A percentile compares a stretch with the other conserved stretches of the same genome.
Evolutionary conservation across 2,329 filamentous ascomycete genomes (phyloP).

Genomic region (Penicillium sp.): DNA sequence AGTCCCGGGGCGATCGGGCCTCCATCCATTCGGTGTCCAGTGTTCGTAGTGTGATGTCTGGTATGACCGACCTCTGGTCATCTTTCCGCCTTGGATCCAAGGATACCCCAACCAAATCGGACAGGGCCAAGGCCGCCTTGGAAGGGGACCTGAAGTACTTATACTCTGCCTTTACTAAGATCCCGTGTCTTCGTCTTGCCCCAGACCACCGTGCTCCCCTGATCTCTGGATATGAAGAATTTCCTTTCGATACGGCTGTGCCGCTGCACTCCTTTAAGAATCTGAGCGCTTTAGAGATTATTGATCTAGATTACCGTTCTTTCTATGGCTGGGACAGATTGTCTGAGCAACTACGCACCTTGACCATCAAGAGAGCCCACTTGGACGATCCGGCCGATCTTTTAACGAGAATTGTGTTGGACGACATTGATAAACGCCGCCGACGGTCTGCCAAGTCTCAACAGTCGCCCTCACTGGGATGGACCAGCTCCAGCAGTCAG

Average conservation of each 20-base stretch:
- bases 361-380: slow-evolving; percentile 82
- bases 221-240: slow-evolving; percentile 93
- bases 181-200: slow-evolving; percentile 82
- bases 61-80: slow-evolving; percentile 91
- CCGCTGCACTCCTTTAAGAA: slow-evolving; percentile 98
- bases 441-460: slow-evolving; percentile 84
- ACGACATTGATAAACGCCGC: slow-evolving; percentile 91
- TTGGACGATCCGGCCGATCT: slow-evolving; percentile 89
- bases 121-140: slow-evolving; percentile 83
- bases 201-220: slow-evolving; percentile 91
- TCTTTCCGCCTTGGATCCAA: slow-evolving; percentile 79
- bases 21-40: slow-evolving; percentile 96
- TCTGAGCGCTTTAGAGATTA: slow-evolving; percentile 86
- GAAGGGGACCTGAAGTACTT: slow-evolving; percentile 91
- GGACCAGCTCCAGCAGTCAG: slow-evolving; percentile 61
- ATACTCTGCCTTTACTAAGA: slow-evolving; percentile 98
- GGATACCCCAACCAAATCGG: slow-evolving; percentile 76
- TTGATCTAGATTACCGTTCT: slow-evolving; percentile 92
- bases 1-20: slow-evolving; percentile 79
- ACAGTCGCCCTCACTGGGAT: slow-evolving; percentile 72
- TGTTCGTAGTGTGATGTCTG: slow-evolving; percentile 94
- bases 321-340: slow-evolving; percentile 97
- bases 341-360: slow-evolving; percentile 84
- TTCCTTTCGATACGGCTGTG: slow-evolving; percentile 95
- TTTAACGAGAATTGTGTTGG: slow-evolving; percentile 86